phyloP scores from a whole-genome alignment of 495 filamentous ascomycete species.

The Lindgomyces ingoldianus region DNA sequence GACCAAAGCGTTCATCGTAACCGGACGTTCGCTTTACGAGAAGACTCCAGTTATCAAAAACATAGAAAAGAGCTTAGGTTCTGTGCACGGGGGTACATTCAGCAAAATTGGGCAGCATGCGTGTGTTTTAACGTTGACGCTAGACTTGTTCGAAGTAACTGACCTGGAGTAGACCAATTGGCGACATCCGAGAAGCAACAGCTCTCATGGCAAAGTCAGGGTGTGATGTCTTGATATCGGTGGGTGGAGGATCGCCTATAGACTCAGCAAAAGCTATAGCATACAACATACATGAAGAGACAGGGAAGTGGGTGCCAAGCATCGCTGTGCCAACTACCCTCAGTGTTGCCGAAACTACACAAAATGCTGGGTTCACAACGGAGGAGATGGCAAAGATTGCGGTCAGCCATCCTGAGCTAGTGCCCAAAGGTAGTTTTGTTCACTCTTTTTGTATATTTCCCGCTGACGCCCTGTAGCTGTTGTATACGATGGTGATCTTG shows the following conservation, averaged over 20 bases:
- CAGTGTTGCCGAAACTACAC: slow-evolving; percentile 39
- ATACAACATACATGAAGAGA: slow-evolving; percentile 34
- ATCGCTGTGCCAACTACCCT: slow-evolving; percentile 40
- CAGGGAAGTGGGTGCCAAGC: slow-evolving; percentile 35
- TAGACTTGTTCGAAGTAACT: not conserved
- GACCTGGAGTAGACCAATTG: slow-evolving; percentile 25
- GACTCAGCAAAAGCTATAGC: slow-evolving; percentile 39
- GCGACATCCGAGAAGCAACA: slow-evolving; percentile 34
- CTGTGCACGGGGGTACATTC: slow-evolving; percentile 37
- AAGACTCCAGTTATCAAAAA: slow-evolving; percentile 38
- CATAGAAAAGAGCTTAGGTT: slow-evolving; percentile 32
- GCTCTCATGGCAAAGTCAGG: slow-evolving; percentile 31
- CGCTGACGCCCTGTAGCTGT: slow-evolving; percentile 21
- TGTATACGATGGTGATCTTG: slow-evolving; percentile 38
- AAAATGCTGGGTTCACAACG: slow-evolving; percentile 38
- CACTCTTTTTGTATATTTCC: not conserved
- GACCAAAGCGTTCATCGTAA: slow-evolving; percentile 41
- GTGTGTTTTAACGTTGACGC: slow-evolving; percentile 6
- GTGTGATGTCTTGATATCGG: slow-evolving; percentile 36
- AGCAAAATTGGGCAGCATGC: slow-evolving; percentile 41
- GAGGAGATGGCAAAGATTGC: slow-evolving; percentile 34
- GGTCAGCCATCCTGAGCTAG: slow-evolving; percentile 36
- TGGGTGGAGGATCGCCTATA: slow-evolving; percentile 39
- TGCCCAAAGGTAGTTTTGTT: slow-evolving; percentile 22
- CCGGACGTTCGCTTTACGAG: slow-evolving; percentile 37